A percentile compares a stretch with the other conserved stretches of the same genome.
phyloP scores from a whole-genome alignment of 2,329 filamentous ascomycete genomes.

The Talaromyces rugulosus region DNA sequence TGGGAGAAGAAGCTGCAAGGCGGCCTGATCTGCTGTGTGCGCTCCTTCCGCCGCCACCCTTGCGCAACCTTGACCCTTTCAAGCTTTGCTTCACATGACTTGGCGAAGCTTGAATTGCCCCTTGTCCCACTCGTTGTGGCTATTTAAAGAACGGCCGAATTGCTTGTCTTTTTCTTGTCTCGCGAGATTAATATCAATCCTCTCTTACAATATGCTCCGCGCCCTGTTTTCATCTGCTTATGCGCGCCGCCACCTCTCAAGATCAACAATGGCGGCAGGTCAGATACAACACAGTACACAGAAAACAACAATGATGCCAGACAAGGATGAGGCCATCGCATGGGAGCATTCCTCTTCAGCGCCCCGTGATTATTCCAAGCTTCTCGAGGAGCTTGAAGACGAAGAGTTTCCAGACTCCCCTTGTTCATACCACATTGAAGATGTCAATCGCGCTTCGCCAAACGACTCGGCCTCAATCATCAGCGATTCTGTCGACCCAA shows the following conservation, averaged over 20 bases:
- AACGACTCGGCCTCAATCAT: neutral
- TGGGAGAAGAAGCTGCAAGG: neutral
- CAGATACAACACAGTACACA: neutral
- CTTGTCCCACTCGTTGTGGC: neutral
- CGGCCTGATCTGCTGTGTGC: neutral
- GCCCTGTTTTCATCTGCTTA: neutral
- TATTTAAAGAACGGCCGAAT: neutral
- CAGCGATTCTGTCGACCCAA: neutral
- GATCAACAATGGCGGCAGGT: neutral
- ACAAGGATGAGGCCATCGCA: neutral
- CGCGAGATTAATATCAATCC: neutral
- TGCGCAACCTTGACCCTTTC: neutral
- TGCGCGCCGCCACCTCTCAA: neutral
- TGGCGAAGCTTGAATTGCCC: conserved; percentile 11
- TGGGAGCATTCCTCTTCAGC: neutral
- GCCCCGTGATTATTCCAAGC: neutral
- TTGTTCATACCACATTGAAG: conserved; percentile 7
- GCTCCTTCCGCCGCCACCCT: conserved; percentile 7
- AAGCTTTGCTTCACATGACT: conserved; percentile 7
- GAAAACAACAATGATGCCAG: no score
- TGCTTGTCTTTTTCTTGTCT: neutral
- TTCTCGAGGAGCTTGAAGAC: neutral
- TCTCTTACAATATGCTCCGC: neutral
- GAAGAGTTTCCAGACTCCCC: neutral
- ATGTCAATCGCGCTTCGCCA: neutral